These are phyloP conservation scores for Pleurotus tuber-regium DNA, from an alignment of 768 basidiomycete genomes.

Conservation along the genomic window DNA sequence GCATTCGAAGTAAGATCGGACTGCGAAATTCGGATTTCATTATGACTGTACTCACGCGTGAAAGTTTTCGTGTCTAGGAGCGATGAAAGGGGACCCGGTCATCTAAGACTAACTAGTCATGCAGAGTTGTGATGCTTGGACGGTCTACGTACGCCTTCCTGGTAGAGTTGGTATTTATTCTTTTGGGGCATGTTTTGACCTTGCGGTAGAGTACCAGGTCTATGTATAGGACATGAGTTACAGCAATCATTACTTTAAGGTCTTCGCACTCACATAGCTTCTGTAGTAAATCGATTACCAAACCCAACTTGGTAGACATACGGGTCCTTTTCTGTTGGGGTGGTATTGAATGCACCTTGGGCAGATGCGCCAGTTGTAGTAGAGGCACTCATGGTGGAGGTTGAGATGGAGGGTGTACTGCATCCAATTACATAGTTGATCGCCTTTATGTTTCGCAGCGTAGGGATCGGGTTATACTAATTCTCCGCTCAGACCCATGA, in stretches of 20 bases:
- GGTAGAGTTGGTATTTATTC: conserved; percentile 60
- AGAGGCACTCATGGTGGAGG: conserved; percentile 12
- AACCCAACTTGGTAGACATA: conserved; percentile 60
- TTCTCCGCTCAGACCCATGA: no score
- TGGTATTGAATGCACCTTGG: conserved; percentile 33
- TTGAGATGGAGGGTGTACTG: not conserved
- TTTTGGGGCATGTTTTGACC: conserved; percentile 65
- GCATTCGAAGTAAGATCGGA: conserved; percentile 6
- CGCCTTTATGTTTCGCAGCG: no score
- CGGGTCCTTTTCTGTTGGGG: conserved; percentile 43
- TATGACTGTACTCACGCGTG: conserved; percentile 37
- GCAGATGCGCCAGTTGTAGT: conserved; percentile 37
- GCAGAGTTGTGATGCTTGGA: no score
- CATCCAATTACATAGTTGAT: no score
- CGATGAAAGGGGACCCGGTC: conserved; percentile 59
- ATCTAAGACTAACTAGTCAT: conserved; percentile 44
- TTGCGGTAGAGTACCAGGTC: conserved; percentile 53
- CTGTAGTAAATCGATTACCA: conserved; percentile 54
- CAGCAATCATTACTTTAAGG: not conserved
- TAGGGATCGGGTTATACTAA: no score
- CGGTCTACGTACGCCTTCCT: conserved; percentile 42
- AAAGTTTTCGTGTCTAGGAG: conserved; percentile 53
- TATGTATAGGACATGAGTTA: conserved; percentile 17
- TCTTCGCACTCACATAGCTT: conserved; percentile 43
- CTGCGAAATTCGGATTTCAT: not conserved